These are phyloP conservation scores for Cyclocybe aegerita DNA, from an alignment of 768 basidiomycete genomes.

Conservation along the genomic window DNA sequence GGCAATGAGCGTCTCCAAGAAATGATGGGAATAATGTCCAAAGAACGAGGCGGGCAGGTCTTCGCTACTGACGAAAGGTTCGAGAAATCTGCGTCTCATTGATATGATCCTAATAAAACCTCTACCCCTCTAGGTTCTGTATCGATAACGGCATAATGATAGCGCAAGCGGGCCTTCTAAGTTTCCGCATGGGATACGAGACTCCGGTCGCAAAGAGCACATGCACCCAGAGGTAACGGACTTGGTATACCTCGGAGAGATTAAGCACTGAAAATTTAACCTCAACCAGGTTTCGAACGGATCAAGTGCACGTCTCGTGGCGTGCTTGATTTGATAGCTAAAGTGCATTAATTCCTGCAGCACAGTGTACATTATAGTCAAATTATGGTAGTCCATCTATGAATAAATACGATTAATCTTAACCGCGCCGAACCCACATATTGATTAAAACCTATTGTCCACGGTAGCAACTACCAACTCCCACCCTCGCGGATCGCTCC, in stretches of 20 bases:
- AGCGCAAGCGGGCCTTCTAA: constrained; percentile 92
- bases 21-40: constrained; percentile 99
- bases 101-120: not conserved
- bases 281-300: constrained; percentile 79
- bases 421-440: constrained; percentile 7
- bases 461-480: constrained; percentile 52
- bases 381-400: constrained; percentile 7
- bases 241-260: not conserved
- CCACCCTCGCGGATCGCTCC: constrained; percentile 46
- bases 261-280: not conserved
- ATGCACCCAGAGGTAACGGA: constrained; percentile 82
- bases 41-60: constrained; percentile 82
- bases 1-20: constrained; percentile 92
- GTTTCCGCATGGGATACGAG: constrained; percentile 84
- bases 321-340: constrained; percentile 43
- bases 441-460: constrained; percentile 23
- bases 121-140: constrained; percentile 69
- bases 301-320: constrained; percentile 93
- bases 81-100: constrained; percentile 11
- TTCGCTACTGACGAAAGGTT: constrained; percentile 97
- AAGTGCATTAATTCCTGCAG: not conserved
- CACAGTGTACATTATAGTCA: constrained; percentile 7
- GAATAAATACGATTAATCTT: constrained; percentile 17
- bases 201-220: constrained; percentile 80
- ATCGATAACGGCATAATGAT: constrained; percentile 99